Evolutionary conservation across 257 asterid species (phyloP).

Genomic region (Ilex asprella): DNA sequence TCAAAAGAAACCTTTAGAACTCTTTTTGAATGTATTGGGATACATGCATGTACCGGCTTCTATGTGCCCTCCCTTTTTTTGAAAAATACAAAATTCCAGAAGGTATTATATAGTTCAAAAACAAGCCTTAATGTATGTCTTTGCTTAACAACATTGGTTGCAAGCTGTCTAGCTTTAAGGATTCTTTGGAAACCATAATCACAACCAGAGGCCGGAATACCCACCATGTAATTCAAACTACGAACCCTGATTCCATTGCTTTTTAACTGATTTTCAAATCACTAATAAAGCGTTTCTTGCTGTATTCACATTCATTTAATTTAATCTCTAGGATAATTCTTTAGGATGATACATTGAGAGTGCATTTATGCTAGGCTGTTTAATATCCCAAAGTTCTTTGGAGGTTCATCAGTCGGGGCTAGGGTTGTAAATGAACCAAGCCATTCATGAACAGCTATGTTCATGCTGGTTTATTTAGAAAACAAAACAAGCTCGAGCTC

Average conservation of each 20-base stretch:
- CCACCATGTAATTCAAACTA: conserved; percentile 43
- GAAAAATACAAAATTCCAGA: not conserved
- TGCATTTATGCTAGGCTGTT: too few relatives aligned
- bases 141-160: conserved; percentile 34
- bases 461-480: too few relatives aligned
- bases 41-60: conserved; percentile 18
- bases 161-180: conserved; percentile 75
- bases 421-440: too few relatives aligned
- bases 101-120: not conserved
- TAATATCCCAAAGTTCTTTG: too few relatives aligned
- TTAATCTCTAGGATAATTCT: conserved; percentile 5
- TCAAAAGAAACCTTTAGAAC: conserved; percentile 24
- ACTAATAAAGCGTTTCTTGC: conserved; percentile 22
- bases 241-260: conserved; percentile 30
- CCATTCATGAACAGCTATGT: too few relatives aligned
- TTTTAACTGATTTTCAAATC: not conserved
- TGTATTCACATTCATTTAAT: conserved; percentile 28
- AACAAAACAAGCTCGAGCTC: too few relatives aligned
- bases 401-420: too few relatives aligned
- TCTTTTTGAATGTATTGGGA: conserved; percentile 23
- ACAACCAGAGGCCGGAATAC: conserved; percentile 11
- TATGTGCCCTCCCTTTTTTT: not conserved
- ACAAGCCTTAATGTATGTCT: too few relatives aligned
- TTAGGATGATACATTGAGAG: too few relatives aligned
- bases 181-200: conserved; percentile 35